phyloP scores from a whole-genome alignment of 1,139 yeast species.

The Candida sojae region DNA sequence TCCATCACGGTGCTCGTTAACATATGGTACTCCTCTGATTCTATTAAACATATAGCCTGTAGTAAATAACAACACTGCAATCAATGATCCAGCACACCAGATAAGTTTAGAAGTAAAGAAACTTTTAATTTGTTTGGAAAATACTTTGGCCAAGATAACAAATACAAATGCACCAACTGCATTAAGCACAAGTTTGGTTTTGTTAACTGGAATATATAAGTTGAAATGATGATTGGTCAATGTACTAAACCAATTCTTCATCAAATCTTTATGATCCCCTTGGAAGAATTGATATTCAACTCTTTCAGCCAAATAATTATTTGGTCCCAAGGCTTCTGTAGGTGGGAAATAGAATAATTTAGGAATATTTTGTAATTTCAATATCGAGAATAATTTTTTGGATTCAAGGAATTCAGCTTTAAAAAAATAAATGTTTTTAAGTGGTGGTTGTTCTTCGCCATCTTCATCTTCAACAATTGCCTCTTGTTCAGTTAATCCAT shows the following conservation, averaged over 20 bases:
- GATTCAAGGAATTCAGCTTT: slow-evolving; percentile 69
- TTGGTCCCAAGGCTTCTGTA: slow-evolving; percentile 34
- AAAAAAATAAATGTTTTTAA: slow-evolving; percentile 61
- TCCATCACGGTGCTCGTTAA: slow-evolving; percentile 59
- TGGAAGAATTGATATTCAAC: slow-evolving; percentile 52
- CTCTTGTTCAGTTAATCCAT: slow-evolving; percentile 34
- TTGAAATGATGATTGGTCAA: slow-evolving; percentile 46
- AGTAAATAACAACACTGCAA: slow-evolving; percentile 68
- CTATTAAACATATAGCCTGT: slow-evolving; percentile 94
- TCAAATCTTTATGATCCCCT: slow-evolving; percentile 51
- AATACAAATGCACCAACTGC: slow-evolving; percentile 40
- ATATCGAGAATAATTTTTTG: slow-evolving; percentile 52
- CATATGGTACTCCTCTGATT: slow-evolving; percentile 75
- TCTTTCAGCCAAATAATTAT: slow-evolving; percentile 35
- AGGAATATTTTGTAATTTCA: slow-evolving; percentile 76
- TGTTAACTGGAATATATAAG: slow-evolving; percentile 57
- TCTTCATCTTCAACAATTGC: slow-evolving; percentile 25
- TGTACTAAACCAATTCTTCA: slow-evolving; percentile 39
- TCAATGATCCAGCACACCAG: slow-evolving; percentile 68
- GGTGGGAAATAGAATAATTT: slow-evolving; percentile 69
- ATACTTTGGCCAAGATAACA: slow-evolving; percentile 23
- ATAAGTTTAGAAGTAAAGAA: slow-evolving; percentile 33
- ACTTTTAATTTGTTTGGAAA: slow-evolving; percentile 33
- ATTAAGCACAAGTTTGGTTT: slow-evolving; percentile 51
- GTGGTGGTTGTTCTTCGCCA: slow-evolving; percentile 18